Conservation (phyloP, 169 alveolate genomes). For the Amoebophrya sp. region DNA sequence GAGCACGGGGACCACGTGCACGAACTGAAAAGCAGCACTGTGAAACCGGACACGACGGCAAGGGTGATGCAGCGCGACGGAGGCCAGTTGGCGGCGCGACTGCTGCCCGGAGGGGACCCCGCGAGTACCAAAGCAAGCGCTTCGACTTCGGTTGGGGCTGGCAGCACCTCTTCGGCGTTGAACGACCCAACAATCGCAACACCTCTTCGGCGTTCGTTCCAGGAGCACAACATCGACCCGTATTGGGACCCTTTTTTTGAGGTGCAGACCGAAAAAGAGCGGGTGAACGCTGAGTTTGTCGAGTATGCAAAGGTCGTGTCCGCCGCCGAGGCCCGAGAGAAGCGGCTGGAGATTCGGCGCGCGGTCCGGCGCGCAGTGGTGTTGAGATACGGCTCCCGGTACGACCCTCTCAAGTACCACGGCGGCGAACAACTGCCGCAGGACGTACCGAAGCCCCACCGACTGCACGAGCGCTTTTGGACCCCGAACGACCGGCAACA, state of each 20-base stretch:
- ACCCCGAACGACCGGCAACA: background rate
- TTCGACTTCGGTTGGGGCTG: too few relatives aligned
- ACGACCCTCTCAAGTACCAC: background rate
- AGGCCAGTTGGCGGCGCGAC: background rate
- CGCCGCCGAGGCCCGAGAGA: background rate
- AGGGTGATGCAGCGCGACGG: background rate
- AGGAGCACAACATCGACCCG: background rate
- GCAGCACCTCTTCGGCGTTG: too few relatives aligned
- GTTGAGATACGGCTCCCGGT: background rate
- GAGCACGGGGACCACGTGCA: background rate
- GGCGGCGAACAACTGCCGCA: background rate
- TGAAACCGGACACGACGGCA: background rate
- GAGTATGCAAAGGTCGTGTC: background rate
- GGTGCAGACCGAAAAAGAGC: background rate
- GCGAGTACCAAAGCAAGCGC: background rate
- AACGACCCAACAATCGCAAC: background rate
- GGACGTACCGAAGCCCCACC: slow-evolving; percentile 3
- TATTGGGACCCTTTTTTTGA: slow-evolving; percentile 9
- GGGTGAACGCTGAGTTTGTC: background rate
- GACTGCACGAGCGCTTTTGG: background rate
- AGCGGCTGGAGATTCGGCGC: background rate
- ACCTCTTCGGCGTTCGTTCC: too few relatives aligned
- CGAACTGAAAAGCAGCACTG: background rate
- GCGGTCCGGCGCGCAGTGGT: background rate
- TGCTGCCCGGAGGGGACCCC: background rate